Base-by-base conservation (phyloP, 1,139 yeast genomes). In the Komagataea norvegica region DNA sequence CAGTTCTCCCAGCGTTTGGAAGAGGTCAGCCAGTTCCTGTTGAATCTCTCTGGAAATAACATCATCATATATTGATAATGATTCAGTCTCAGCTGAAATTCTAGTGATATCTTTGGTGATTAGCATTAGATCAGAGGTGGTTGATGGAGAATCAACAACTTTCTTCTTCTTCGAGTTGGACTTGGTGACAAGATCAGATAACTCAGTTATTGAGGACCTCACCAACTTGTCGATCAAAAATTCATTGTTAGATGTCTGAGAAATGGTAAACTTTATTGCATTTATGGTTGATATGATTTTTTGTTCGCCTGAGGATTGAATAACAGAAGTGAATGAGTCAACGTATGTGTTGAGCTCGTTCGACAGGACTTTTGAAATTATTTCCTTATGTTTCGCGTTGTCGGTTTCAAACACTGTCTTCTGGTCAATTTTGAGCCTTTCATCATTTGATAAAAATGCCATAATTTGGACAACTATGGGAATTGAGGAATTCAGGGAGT, bases 401-500 rank as follows among this genome's bases (percentile, higher is more conserved):
- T 27, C 27, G 8, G 40, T 28, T 6, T 34, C 22, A 4, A 41
- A 30, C 3, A 42, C 6, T 1, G 30, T 29, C 5, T 19, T 34
- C 2, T 40, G 26, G 19, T 28, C 34, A 8, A 44, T 25, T 3
- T 36, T 27, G 8, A 48, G 25, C 11, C 43, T 40, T 8, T 40
- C 25, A 21, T 46, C 42, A 10, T 36, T 37, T 3, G 55, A 49
- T 8, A 49, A 29, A 13, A 34, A 16, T 7, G 52, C 46, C 15
- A 51, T 8, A 6, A 48, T 46, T 6, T 47, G 52, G 15, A 54
- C 31, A 8, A 62, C 39, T 1, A 52, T 34, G 1, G 70, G 64
- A 5, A 64, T 38, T 20, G 72, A 55, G 10, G 54, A 47, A 21
- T 56, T 57, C 33, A 73, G 54, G 0, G 72, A 52, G 11, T 51